A percentile compares a stretch with the other conserved stretches of the same genome.
phyloP scores from a whole-genome alignment of 257 asterid species.

The Anisodus acutangulus region DNA sequence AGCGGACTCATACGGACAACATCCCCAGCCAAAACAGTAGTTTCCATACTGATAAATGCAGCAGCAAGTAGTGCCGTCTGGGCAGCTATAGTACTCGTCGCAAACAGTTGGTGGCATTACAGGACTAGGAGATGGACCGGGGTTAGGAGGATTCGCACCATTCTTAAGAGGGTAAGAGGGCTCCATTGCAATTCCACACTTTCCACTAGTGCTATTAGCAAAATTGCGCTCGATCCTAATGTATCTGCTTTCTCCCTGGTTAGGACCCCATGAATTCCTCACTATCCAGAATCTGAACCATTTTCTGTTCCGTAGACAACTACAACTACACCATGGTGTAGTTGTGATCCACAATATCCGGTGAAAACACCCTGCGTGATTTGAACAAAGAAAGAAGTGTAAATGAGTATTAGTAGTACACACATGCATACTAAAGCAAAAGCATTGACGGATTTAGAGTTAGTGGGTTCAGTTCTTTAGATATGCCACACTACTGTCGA shows the following conservation, averaged over 20 bases:
- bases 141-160: constrained; percentile 84
- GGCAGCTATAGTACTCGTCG: constrained; percentile 72
- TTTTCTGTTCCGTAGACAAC: constrained; percentile 81
- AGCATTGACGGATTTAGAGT: neutral
- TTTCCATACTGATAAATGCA: constrained; percentile 60
- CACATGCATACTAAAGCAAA: neutral
- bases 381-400: neutral
- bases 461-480: too few species aligned
- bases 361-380: constrained; percentile 74
- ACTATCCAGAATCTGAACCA: constrained; percentile 78
- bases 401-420: neutral
- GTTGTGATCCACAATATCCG: constrained; percentile 68
- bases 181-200: constrained; percentile 84
- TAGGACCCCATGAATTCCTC: constrained; percentile 85
- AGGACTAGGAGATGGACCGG: constrained; percentile 77
- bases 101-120: constrained; percentile 70
- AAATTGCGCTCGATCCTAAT: constrained; percentile 71
- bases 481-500: too few species aligned
- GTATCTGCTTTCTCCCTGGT: constrained; percentile 88
- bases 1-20: constrained; percentile 88
- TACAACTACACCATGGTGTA: constrained; percentile 86
- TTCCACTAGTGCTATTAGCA: constrained; percentile 55
- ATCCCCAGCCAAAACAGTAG: constrained; percentile 83
- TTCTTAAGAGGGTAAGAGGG: constrained; percentile 84
- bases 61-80: constrained; percentile 77